Evolutionary conservation across 1,284 basidiomycete species (phyloP).

Genomic region (Austroboletus novae-zelandiae): DNA sequence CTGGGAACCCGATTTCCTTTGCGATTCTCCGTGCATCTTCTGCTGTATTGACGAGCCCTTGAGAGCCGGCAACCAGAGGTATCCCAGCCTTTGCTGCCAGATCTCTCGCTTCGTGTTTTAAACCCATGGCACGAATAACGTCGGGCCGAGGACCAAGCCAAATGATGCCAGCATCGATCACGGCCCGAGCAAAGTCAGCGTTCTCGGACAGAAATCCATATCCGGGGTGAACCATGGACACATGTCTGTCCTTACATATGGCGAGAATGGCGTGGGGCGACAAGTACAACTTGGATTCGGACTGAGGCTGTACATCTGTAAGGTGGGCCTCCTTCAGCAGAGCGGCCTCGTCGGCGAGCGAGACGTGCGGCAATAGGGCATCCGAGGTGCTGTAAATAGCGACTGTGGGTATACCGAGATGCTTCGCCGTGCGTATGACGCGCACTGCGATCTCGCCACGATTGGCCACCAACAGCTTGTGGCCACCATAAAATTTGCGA

Average conservation of each 20-base stretch:
- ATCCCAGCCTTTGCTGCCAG: conserved; percentile 50
- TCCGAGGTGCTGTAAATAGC: conserved; percentile 57
- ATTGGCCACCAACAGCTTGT: conserved; percentile 48
- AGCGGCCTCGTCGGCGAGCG: conserved; percentile 48
- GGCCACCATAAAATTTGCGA: conserved; percentile 20
- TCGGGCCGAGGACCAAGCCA: conserved; percentile 61
- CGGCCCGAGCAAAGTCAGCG: conserved; percentile 50
- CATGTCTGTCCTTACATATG: conserved; percentile 42
- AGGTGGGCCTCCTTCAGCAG: conserved; percentile 30
- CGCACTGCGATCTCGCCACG: conserved; percentile 56
- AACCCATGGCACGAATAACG: conserved; percentile 55
- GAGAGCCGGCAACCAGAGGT: conserved; percentile 58
- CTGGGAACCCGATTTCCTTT: conserved; percentile 51
- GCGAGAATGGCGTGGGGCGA: conserved; percentile 41
- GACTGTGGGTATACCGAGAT: conserved; percentile 46
- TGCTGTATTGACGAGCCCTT: conserved; percentile 41
- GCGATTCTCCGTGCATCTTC: conserved; percentile 47
- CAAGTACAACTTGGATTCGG: conserved; percentile 45
- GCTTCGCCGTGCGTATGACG: conserved; percentile 52
- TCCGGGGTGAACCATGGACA: conserved; percentile 62
- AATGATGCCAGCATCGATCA: conserved; percentile 50
- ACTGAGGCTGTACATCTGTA: conserved; percentile 3
- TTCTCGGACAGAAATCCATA: conserved; percentile 72
- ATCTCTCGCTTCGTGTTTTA: conserved; percentile 60
- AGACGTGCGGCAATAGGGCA: conserved; percentile 52